phyloP scores from a whole-genome alignment of 805 yeast genomes.

The Metschnikowia cubensis region DNA sequence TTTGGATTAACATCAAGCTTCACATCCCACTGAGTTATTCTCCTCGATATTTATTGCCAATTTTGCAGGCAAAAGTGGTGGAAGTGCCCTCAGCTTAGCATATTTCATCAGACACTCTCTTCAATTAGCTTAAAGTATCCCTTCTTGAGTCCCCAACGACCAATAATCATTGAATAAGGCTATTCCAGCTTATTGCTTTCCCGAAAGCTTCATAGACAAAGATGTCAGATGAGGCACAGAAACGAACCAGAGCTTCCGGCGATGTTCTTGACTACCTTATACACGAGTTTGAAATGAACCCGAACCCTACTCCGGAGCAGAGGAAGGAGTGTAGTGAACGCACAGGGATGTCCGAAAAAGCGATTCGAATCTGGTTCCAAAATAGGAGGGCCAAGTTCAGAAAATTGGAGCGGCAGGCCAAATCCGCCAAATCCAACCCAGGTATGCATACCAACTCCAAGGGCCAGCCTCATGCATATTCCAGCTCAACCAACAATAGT shows the following conservation, averaged over 20 bases:
- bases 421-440: slow-evolving; percentile 8
- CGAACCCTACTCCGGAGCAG: slow-evolving; percentile 70
- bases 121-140: neutral
- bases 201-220: neutral
- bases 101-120: neutral
- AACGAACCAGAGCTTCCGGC: slow-evolving; percentile 74
- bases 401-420: slow-evolving; percentile 52
- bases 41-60: neutral
- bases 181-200: neutral
- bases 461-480: slow-evolving; percentile 6
- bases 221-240: slow-evolving; percentile 26
- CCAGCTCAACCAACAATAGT: slow-evolving; percentile 11
- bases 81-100: neutral
- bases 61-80: slow-evolving; percentile 1
- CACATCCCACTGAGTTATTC: neutral
- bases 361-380: slow-evolving; percentile 92
- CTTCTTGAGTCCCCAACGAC: neutral
- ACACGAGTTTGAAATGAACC: slow-evolving; percentile 64
- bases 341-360: slow-evolving; percentile 81
- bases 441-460: neutral
- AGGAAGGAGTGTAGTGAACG: slow-evolving; percentile 65
- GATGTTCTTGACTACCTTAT: slow-evolving; percentile 68
- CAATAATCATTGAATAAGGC: neutral
- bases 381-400: slow-evolving; percentile 77
- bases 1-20: neutral